Percentiles rank a stretch among this genome's conserved stretches.
These are phyloP conservation scores for Rhizophora mangle DNA, from an alignment of 345 rosid species.

Conservation along the genomic window DNA sequence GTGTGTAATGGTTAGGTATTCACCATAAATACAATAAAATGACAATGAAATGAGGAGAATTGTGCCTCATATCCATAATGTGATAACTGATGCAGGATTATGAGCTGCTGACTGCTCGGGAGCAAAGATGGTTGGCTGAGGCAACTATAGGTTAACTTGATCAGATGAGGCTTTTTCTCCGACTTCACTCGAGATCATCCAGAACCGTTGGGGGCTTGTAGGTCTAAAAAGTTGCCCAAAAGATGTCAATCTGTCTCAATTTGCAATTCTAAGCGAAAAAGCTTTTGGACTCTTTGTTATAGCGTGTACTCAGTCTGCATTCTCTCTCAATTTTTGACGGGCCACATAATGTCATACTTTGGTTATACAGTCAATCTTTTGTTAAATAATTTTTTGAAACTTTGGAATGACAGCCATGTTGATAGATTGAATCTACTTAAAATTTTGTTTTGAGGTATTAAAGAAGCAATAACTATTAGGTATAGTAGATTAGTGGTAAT, in stretches of 20 bases:
- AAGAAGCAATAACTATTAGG: no score
- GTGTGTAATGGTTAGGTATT: not conserved
- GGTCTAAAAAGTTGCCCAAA: no score
- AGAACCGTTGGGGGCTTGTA: not conserved
- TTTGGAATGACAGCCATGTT: no score
- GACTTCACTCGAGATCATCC: not conserved
- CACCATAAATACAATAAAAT: not conserved
- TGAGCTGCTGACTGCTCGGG: constrained; percentile 39
- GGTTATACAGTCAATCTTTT: no score
- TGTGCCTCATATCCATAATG: not conserved
- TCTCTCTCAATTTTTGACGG: no score
- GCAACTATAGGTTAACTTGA: constrained; percentile 30
- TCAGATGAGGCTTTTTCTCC: not conserved
- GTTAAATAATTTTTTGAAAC: no score
- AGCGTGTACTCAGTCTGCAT: no score
- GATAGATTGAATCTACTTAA: no score
- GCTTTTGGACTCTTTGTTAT: no score
- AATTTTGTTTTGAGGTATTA: no score
- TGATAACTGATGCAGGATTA: constrained; percentile 46
- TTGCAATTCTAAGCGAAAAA: not conserved
- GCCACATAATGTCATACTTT: no score
- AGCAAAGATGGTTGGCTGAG: constrained; percentile 42
- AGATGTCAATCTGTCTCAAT: constrained; percentile 2
- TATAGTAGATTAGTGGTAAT: no score
- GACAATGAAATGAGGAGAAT: not conserved